A percentile compares a stretch with the other conserved stretches of the same genome.
These are phyloP conservation scores for Bryoerythrophyllum caledonicum DNA, from an alignment of 225 moss, liverwort and hornwort genomes.

Conservation along the genomic window DNA sequence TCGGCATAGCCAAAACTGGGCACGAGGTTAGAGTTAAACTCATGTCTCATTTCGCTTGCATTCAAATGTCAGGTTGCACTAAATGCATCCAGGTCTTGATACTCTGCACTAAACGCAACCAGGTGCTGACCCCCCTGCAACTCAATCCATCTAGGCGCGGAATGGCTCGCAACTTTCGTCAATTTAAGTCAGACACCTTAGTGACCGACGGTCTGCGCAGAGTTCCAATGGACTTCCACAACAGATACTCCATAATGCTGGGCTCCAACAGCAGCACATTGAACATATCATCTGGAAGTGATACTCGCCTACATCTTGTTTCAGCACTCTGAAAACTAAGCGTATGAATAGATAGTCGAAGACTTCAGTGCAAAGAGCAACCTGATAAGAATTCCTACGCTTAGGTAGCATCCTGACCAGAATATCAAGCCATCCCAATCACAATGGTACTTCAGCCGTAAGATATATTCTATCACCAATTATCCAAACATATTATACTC, in stretches of 20 bases:
- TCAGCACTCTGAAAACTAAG: slow-evolving; percentile 27
- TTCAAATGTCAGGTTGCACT: slow-evolving; percentile 19
- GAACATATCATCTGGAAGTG: slow-evolving; percentile 1
- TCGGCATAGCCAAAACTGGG: neutral
- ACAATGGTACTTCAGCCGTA: slow-evolving; percentile 24
- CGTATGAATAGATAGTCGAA: slow-evolving; percentile 7
- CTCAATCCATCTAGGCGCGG: neutral
- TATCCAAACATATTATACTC: slow-evolving; percentile 34
- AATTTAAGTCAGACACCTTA: neutral
- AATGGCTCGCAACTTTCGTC: neutral
- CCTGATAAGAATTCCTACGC: slow-evolving; percentile 19
- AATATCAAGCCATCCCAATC: slow-evolving; percentile 27
- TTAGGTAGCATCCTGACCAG: slow-evolving; percentile 14
- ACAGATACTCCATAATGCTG: slow-evolving; percentile 30
- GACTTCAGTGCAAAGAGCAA: slow-evolving; percentile 18
- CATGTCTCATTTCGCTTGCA: no score
- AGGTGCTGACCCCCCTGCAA: neutral
- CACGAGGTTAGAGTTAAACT: no score
- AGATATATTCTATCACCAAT: slow-evolving; percentile 17
- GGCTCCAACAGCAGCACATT: slow-evolving; percentile 23
- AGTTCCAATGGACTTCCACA: neutral
- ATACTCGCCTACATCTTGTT: slow-evolving; percentile 22
- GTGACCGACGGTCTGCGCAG: slow-evolving; percentile 7
- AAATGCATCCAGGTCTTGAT: neutral
- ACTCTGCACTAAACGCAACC: neutral